These are phyloP conservation scores for Zymoseptoria passerinii DNA, from an alignment of 2,329 filamentous ascomycete genomes.

Conservation along the genomic window DNA sequence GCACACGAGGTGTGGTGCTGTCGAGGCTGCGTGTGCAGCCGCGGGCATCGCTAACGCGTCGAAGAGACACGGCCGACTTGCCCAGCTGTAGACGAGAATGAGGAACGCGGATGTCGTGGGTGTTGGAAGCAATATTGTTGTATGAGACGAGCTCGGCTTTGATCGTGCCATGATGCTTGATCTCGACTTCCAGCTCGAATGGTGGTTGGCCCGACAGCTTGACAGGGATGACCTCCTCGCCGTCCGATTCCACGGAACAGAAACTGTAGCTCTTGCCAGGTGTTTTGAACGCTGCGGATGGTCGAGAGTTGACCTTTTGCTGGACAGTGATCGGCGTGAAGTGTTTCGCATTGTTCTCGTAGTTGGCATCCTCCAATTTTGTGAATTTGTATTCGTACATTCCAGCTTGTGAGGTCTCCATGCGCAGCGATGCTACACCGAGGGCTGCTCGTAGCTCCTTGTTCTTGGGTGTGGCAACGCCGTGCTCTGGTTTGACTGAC, in stretches of 20 bases:
- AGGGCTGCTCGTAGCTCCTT: constrained; percentile 71
- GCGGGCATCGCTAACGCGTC: constrained; percentile 77
- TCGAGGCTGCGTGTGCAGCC: constrained; percentile 78
- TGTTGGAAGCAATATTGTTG: constrained; percentile 65
- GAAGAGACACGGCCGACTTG: constrained; percentile 80
- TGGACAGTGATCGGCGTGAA: constrained; percentile 61
- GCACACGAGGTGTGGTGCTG: constrained; percentile 58
- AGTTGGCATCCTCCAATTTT: constrained; percentile 75
- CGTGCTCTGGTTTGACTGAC: constrained; percentile 59
- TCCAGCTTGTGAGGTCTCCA: constrained; percentile 80
- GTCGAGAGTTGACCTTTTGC: constrained; percentile 77
- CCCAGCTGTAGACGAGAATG: constrained; percentile 77
- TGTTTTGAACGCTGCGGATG: constrained; percentile 70
- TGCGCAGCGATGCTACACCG: constrained; percentile 65
- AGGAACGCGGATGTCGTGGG: constrained; percentile 75
- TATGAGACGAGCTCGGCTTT: constrained; percentile 75
- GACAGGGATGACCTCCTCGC: constrained; percentile 80
- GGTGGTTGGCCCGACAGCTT: constrained; percentile 74
- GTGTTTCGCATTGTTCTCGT: constrained; percentile 61
- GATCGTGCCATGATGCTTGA: constrained; percentile 79
- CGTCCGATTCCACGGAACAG: constrained; percentile 72
- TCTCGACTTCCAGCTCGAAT: constrained; percentile 83
- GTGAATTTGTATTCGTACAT: constrained; percentile 79
- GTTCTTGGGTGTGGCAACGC: constrained; percentile 52
- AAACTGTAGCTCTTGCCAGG: constrained; percentile 93